phyloP scores from a whole-genome alignment of 2,329 filamentous ascomycete genomes.

The Aotearoamyces nothofagi region DNA sequence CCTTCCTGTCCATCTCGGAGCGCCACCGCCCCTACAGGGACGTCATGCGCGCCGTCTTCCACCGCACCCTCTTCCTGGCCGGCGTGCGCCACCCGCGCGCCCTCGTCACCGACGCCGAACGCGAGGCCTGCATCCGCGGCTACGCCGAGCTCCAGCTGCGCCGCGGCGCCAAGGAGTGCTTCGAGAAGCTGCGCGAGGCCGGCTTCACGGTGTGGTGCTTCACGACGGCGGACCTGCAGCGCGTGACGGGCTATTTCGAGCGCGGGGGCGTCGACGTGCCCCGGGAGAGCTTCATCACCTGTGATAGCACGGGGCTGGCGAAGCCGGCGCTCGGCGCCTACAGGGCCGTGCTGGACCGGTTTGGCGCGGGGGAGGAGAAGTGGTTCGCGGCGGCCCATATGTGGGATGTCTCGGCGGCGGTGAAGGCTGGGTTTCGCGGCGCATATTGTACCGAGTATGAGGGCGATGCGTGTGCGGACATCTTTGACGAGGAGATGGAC shows the following conservation, averaged over 20 bases:
- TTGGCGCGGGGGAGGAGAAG: conserved; percentile 22
- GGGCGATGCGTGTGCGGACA: conserved; percentile 30
- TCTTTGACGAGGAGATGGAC: conserved; percentile 34
- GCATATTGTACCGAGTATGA: conserved; percentile 38
- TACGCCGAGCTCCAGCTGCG: conserved; percentile 24
- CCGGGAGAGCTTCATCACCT: conserved; percentile 32
- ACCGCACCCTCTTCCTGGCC: conserved; percentile 28
- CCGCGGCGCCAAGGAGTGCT: conserved; percentile 25
- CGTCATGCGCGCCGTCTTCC: conserved; percentile 29
- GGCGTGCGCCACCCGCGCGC: conserved; percentile 26
- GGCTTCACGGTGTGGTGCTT: conserved; percentile 38
- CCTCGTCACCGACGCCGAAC: conserved; percentile 27
- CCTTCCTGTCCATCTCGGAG: conserved; percentile 28
- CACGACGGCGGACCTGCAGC: conserved; percentile 31
- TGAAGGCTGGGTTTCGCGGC: conserved; percentile 31
- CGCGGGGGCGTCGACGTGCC: conserved; percentile 32
- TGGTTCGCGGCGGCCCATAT: conserved; percentile 46
- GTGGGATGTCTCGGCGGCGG: conserved; percentile 41
- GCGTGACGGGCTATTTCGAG: conserved; percentile 37
- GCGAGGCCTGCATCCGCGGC: conserved; percentile 22
- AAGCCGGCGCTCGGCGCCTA: conserved; percentile 35
- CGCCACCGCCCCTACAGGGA: conserved; percentile 27
- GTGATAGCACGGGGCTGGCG: conserved; percentile 29
- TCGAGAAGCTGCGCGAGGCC: conserved; percentile 24
- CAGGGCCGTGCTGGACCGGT: conserved; percentile 24